Percentiles rank a stretch among this genome's conserved stretches.
These are phyloP conservation scores for Pezicula radicicola DNA, from an alignment of 2,329 filamentous ascomycete genomes.

Conservation along the genomic window DNA sequence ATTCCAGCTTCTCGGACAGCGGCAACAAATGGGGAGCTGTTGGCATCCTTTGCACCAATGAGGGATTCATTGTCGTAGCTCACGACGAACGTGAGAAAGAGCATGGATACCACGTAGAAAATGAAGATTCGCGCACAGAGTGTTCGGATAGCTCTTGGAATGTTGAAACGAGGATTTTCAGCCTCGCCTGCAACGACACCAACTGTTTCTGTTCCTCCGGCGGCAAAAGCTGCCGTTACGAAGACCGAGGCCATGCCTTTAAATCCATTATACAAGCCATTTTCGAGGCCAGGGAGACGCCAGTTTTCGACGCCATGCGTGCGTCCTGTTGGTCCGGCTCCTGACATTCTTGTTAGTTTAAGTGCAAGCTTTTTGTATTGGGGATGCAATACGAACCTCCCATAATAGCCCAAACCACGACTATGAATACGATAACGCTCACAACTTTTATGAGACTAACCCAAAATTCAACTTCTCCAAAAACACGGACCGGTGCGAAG, in stretches of 20 bases:
- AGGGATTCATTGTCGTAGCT: constrained; percentile 36
- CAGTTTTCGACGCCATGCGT: constrained; percentile 42
- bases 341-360: not conserved
- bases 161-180: constrained; percentile 38
- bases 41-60: constrained; percentile 31
- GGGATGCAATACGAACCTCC: constrained; percentile 27
- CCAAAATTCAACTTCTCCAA: constrained; percentile 75
- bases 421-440: constrained; percentile 68
- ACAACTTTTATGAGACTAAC: constrained; percentile 74
- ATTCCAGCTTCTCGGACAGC: constrained; percentile 48
- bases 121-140: constrained; percentile 47
- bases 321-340: constrained; percentile 51
- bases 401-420: constrained; percentile 67
- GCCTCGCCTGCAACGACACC: constrained; percentile 47
- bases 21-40: constrained; percentile 50
- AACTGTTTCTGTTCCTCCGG: constrained; percentile 51
- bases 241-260: constrained; percentile 60
- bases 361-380: not conserved
- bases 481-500: constrained; percentile 65
- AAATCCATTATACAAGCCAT: constrained; percentile 40
- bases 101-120: constrained; percentile 47
- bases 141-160: constrained; percentile 45
- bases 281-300: constrained; percentile 41
- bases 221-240: constrained; percentile 62
- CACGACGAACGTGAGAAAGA: constrained; percentile 46